Conservation (phyloP, 2,329 filamentous ascomycete species). For the Mycocentrospora acerina region DNA sequence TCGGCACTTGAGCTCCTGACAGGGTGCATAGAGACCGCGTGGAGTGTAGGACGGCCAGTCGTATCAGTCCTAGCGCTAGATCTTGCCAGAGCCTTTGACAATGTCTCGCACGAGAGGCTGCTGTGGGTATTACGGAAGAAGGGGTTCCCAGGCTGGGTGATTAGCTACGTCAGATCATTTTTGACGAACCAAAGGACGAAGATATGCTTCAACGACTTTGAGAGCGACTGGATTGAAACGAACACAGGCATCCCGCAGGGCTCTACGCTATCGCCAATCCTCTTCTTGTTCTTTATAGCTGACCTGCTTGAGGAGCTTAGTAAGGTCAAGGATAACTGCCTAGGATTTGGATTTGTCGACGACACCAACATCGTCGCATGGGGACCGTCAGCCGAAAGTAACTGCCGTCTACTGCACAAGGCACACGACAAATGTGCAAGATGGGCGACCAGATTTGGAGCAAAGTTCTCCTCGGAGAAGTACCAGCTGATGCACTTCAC, state of each 20-base stretch:
- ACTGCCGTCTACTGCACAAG: too few relatives aligned
- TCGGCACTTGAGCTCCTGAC: not conserved
- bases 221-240: constrained; percentile 11
- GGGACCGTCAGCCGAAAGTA: too few relatives aligned
- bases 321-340: not conserved
- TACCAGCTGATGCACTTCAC: too few relatives aligned
- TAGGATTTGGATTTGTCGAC: not conserved
- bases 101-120: not conserved
- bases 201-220: constrained; percentile 8
- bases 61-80: constrained; percentile 30
- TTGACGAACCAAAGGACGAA: not conserved
- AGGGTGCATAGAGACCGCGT: constrained; percentile 28
- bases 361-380: too few relatives aligned
- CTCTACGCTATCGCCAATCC: constrained; percentile 33
- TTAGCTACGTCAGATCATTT: not conserved
- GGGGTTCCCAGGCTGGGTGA: not conserved
- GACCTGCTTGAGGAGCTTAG: constrained; percentile 24
- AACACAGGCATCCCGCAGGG: constrained; percentile 31
- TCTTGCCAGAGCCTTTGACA: constrained; percentile 22
- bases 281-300: constrained; percentile 38
- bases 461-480: too few relatives aligned
- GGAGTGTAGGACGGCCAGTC: constrained; percentile 19
- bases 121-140: not conserved
- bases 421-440: too few relatives aligned
- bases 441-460: too few relatives aligned